A percentile compares a stretch with the other conserved stretches of the same genome.
Evolutionary conservation across 495 filamentous ascomycete species (phyloP).

Genomic region (Collariella sp.): DNA sequence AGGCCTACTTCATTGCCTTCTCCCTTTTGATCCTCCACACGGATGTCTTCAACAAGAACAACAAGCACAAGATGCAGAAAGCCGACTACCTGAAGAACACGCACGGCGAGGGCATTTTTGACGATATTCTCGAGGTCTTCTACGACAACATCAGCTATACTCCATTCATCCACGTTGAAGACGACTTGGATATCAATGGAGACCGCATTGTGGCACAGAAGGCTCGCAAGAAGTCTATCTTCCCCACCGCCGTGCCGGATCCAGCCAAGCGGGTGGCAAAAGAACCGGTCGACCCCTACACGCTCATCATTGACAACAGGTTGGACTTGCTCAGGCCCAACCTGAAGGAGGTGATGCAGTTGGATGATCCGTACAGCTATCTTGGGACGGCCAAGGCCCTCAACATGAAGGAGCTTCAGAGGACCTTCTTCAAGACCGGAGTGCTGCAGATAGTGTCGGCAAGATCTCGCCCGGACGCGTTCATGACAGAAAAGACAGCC

Average conservation of each 20-base stretch:
- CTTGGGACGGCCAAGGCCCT: slow-evolving; percentile 63
- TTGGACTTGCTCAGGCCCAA: slow-evolving; percentile 73
- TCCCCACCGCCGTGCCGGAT: slow-evolving; percentile 57
- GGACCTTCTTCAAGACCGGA: slow-evolving; percentile 80
- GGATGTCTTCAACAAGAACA: slow-evolving; percentile 98
- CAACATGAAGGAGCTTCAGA: slow-evolving; percentile 70
- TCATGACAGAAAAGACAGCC: slow-evolving; percentile 75
- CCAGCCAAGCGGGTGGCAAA: slow-evolving; percentile 55
- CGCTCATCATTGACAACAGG: slow-evolving; percentile 81
- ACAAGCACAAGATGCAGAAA: slow-evolving; percentile 98
- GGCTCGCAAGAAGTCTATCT: slow-evolving; percentile 57
- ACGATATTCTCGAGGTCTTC: slow-evolving; percentile 89
- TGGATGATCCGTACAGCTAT: slow-evolving; percentile 89
- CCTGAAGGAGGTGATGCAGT: slow-evolving; percentile 80
- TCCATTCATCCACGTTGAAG: slow-evolving; percentile 93
- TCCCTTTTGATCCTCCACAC: slow-evolving; percentile 94
- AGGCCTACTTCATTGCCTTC: slow-evolving; percentile 96
- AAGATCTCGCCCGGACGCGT: slow-evolving; percentile 87
- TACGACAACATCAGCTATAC: slow-evolving; percentile 98
- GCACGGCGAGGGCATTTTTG: slow-evolving; percentile 75
- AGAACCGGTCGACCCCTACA: slow-evolving; percentile 91
- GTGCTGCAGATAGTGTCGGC: slow-evolving; percentile 90
- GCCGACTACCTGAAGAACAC: slow-evolving; percentile 93
- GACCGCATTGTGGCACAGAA: slow-evolving; percentile 65
- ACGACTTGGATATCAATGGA: slow-evolving; percentile 73